Percentiles rank a stretch among this genome's conserved stretches.
Evolutionary conservation across 2,329 filamentous ascomycete species (phyloP).

Genomic region (Colletotrichum lindemuthianum): DNA sequence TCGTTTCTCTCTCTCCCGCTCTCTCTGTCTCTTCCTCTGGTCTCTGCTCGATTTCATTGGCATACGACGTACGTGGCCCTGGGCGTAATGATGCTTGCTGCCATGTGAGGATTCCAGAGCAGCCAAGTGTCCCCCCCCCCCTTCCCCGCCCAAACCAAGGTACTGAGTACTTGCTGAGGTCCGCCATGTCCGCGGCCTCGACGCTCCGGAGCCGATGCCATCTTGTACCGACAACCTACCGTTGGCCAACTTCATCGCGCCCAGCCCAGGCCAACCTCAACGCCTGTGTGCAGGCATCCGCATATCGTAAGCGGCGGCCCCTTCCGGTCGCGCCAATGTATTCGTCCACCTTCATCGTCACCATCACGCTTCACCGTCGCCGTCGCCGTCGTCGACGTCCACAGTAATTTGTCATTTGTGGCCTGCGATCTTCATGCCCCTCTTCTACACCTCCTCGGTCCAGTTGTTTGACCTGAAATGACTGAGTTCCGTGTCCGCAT

Average conservation of each 20-base stretch:
- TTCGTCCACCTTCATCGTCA: constrained; percentile 10
- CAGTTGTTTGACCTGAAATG: constrained; percentile 2
- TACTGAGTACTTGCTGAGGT: background rate
- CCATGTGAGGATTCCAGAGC: too few relatives aligned
- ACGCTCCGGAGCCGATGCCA: constrained; percentile 1
- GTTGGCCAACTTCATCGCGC: too few relatives aligned
- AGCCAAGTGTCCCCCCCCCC: too few relatives aligned
- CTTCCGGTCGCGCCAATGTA: constrained; percentile 18
- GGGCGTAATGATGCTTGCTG: too few relatives aligned
- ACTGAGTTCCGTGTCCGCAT: background rate
- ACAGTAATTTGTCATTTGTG: constrained; percentile 3
- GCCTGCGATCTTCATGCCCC: too few relatives aligned
- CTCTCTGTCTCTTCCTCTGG: background rate
- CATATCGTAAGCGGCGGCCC: constrained; percentile 1
- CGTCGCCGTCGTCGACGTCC: constrained; percentile 11
- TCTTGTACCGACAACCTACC: background rate
- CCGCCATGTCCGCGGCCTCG: background rate
- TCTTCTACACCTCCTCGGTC: too few relatives aligned
- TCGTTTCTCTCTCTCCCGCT: background rate
- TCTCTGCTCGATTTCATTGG: too few relatives aligned
- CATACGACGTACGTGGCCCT: too few relatives aligned
- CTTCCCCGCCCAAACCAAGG: too few relatives aligned
- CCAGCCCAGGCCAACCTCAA: too few relatives aligned
- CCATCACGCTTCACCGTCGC: constrained; percentile 17
- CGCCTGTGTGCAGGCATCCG: too few relatives aligned